Conservation (phyloP, 2,329 filamentous ascomycete genomes). For the Tolypocladium ovalisporum region DNA sequence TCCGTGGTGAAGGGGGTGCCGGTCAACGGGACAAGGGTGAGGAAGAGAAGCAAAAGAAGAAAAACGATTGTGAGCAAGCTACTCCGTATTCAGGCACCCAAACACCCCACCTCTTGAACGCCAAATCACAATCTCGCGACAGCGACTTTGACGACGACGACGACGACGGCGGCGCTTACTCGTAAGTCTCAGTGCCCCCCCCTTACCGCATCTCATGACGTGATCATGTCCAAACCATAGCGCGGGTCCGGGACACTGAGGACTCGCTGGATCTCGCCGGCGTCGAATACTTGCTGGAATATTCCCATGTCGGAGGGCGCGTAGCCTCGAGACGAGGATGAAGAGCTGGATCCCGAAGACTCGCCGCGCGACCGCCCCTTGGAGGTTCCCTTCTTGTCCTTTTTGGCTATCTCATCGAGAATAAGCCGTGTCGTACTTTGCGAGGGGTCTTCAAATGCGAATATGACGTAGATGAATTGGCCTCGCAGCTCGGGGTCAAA, state of each 20-base stretch:
- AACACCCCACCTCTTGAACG: not conserved
- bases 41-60: not conserved
- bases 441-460: slow-evolving; percentile 49
- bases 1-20: not conserved
- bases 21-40: not conserved
- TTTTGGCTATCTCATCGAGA: slow-evolving; percentile 44
- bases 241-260: slow-evolving; percentile 42
- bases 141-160: too few relatives aligned
- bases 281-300: slow-evolving; percentile 41
- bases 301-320: slow-evolving; percentile 37
- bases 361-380: slow-evolving; percentile 22
- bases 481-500: slow-evolving; percentile 52
- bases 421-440: slow-evolving; percentile 44
- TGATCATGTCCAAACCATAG: slow-evolving; percentile 42
- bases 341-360: slow-evolving; percentile 15
- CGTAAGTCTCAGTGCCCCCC: slow-evolving; percentile 1
- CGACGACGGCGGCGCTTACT: not conserved
- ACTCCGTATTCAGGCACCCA: not conserved
- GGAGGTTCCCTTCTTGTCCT: slow-evolving; percentile 24
- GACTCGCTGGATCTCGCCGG: slow-evolving; percentile 36
- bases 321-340: slow-evolving; percentile 16
- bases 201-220: slow-evolving; percentile 16
- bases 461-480: slow-evolving; percentile 50
- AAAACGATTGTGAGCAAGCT: not conserved
- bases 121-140: not conserved